These are phyloP conservation scores for Ophiobolus disseminans DNA, from an alignment of 2,329 filamentous ascomycete genomes.

Conservation along the genomic window DNA sequence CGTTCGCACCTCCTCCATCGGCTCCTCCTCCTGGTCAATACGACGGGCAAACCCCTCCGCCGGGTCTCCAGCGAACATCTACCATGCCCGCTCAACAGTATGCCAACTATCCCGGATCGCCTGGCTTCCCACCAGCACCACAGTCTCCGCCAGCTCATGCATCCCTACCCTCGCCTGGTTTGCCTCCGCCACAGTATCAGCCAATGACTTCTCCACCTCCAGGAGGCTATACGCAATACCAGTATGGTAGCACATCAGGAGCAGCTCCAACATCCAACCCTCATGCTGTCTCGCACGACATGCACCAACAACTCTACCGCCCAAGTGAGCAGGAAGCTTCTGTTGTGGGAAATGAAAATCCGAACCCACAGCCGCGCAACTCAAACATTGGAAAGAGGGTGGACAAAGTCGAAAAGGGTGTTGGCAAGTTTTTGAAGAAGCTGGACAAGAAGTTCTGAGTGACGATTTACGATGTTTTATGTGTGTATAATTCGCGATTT, in stretches of 20 bases:
- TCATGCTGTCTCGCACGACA: slow-evolving; percentile 63
- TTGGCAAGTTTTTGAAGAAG: slow-evolving; percentile 76
- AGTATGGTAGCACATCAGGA: slow-evolving; percentile 48
- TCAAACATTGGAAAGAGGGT: slow-evolving; percentile 71
- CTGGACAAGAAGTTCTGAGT: slow-evolving; percentile 73
- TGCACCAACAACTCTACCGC: slow-evolving; percentile 74
- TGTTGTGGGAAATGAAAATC: slow-evolving; percentile 26
- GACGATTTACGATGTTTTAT: slow-evolving; percentile 1
- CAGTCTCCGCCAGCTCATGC: slow-evolving; percentile 37
- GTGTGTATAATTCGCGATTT: slow-evolving; percentile 12
- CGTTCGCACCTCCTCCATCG: slow-evolving; percentile 51
- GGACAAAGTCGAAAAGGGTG: slow-evolving; percentile 71
- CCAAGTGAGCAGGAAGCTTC: slow-evolving; percentile 68
- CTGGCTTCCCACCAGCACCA: slow-evolving; percentile 39
- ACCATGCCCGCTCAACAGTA: slow-evolving; percentile 47
- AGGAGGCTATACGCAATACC: slow-evolving; percentile 65
- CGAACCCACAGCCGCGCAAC: slow-evolving; percentile 35
- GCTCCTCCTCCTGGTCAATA: slow-evolving; percentile 35
- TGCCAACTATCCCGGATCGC: slow-evolving; percentile 47
- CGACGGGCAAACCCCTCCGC: slow-evolving; percentile 28
- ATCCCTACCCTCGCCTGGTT: slow-evolving; percentile 49
- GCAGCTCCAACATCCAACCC: slow-evolving; percentile 42
- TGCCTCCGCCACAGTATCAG: slow-evolving; percentile 46
- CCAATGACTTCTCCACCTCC: slow-evolving; percentile 53
- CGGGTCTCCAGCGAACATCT: slow-evolving; percentile 38